Base-by-base conservation (phyloP, 441 rosid species). In the Isatis lusitanica region DNA sequence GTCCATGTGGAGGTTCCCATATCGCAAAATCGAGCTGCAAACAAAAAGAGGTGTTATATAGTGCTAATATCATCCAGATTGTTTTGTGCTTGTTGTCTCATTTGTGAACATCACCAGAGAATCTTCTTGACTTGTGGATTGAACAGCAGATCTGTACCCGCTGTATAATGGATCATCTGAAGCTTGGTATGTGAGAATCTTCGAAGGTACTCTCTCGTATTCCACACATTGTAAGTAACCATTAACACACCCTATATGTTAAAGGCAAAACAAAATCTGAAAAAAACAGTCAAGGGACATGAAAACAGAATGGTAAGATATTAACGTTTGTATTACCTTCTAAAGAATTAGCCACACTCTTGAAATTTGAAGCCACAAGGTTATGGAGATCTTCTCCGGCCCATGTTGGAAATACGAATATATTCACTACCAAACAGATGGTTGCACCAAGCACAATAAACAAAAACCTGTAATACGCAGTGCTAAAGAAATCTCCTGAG, bases 71-170 rank as follows among this genome's bases (percentile, higher is more conserved):
- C 55, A 44, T 63, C 55, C 40, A 63, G 44, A 30, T 30, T 46
- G 0, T 3, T 30, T 16, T 63, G 16, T 40, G 12, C 50, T 63
- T 15, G 30, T 44, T 46, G 68, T 63, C 30, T 44, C 55, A 46
- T 0, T 4, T 46, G 1, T 10, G 16, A 44, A 44, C 55, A 63
- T 26, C 46, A 63, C 68, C 68, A 63, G 11, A 51, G 97, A 64
- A 12, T 88, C 94, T 77, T 90, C 96, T 79, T 88, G 87, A 80
- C 86, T 83, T 44, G 84, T 68, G 52, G 96, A 90, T 70, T 92
- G 91, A 15, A 92, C 88, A 55, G 81, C 96, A n/a, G 96, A 78
- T 82, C 94, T 78, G 47, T 90, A 92, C 13, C 92, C 96, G 73
- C 80, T 87, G 51, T 92, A 90, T 10, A 92, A 31, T 0, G 82